Evolutionary conservation across 805 yeast species (phyloP).

Genomic region (Brettanomyces anomalus): DNA sequence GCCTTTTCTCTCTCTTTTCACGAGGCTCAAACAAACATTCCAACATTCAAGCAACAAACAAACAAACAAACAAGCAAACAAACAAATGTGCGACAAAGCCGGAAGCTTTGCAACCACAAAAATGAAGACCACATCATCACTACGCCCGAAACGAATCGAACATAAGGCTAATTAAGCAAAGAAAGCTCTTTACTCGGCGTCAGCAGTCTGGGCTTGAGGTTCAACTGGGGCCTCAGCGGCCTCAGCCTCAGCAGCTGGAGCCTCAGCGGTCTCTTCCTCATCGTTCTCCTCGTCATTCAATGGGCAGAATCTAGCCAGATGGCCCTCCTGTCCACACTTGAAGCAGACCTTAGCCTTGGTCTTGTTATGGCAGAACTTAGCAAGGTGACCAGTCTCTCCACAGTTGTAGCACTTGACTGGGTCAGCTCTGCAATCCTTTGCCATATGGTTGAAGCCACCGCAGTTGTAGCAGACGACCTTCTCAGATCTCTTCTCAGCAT

Average conservation of each 20-base stretch:
- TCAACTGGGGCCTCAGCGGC: not conserved
- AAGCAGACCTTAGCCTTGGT: conserved; percentile 50
- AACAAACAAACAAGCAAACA: not conserved
- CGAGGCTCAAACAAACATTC: not conserved
- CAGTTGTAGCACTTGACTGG: conserved; percentile 82
- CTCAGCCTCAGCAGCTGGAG: not conserved
- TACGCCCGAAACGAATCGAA: no score
- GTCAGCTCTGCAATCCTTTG: conserved; percentile 73
- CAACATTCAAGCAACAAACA: no score
- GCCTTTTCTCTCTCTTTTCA: conserved; percentile 1
- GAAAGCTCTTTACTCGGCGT: conserved; percentile 2
- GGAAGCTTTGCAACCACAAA: no score
- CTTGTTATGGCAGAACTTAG: conserved; percentile 67
- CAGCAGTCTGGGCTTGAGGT: not conserved
- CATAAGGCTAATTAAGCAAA: not conserved
- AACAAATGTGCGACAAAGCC: not conserved
- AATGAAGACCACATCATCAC: not conserved
- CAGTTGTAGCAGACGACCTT: conserved; percentile 75
- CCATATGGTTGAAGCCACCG: conserved; percentile 90
- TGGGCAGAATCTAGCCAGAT: conserved; percentile 73
- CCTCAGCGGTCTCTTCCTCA: conserved; percentile 5
- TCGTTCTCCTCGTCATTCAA: conserved; percentile 5
- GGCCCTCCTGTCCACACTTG: conserved; percentile 75
- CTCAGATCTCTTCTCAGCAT: conserved; percentile 30
- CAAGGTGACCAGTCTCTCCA: conserved; percentile 83